These are phyloP conservation scores for Fusarium albidum DNA, from an alignment of 2,329 filamentous ascomycete species.

Conservation along the genomic window DNA sequence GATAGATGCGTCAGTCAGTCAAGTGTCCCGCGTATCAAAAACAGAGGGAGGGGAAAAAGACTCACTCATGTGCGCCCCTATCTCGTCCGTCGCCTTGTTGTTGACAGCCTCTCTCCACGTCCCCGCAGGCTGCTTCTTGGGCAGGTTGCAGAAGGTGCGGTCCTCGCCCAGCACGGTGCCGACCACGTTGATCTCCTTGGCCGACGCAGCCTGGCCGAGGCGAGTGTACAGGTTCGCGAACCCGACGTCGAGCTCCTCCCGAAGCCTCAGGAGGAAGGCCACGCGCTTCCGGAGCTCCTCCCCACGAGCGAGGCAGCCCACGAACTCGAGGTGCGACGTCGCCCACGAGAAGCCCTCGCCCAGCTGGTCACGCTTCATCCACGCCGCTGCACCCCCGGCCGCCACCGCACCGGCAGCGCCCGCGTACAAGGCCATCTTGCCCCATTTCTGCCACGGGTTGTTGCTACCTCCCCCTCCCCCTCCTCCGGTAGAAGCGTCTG, in stretches of 20 bases:
- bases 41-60: no score
- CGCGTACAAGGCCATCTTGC: slow-evolving; percentile 84
- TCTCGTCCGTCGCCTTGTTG: slow-evolving; percentile 80
- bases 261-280: slow-evolving; percentile 69
- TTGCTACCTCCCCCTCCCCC: no score
- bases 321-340: slow-evolving; percentile 90
- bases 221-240: slow-evolving; percentile 90
- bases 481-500: slow-evolving; percentile 28
- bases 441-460: slow-evolving; percentile 78
- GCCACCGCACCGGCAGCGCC: slow-evolving; percentile 85
- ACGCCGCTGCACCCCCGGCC: slow-evolving; percentile 84
- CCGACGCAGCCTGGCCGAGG: slow-evolving; percentile 73
- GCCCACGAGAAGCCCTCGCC: slow-evolving; percentile 82
- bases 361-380: slow-evolving; percentile 84
- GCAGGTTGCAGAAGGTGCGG: slow-evolving; percentile 89
- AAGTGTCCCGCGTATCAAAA: background rate
- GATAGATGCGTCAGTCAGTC: slow-evolving; percentile 9
- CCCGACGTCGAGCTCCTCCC: slow-evolving; percentile 72
- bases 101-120: slow-evolving; percentile 79
- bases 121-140: slow-evolving; percentile 62
- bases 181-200: slow-evolving; percentile 61
- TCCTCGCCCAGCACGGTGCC: slow-evolving; percentile 71
- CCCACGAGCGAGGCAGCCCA: slow-evolving; percentile 85
- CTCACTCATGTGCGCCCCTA: slow-evolving; percentile 78
- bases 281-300: slow-evolving; percentile 83